Base-by-base conservation (phyloP, 805 yeast species). In the Teunomyces tritomae region DNA sequence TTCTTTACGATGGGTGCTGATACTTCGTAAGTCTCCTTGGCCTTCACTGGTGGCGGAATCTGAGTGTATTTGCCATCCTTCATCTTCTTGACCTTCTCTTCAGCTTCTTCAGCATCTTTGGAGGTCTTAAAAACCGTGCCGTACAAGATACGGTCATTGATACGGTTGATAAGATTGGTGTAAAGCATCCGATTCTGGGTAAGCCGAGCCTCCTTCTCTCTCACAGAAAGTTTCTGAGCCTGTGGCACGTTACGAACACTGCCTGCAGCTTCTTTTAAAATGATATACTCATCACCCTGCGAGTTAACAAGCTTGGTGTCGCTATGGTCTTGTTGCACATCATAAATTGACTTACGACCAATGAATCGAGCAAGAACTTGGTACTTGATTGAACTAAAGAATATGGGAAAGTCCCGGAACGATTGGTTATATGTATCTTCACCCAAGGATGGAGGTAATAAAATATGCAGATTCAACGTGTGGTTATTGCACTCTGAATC, bases 281-380 rank as follows among this genome's bases (percentile, higher is more conserved):
- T 70, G 28, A 70, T 63, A 49, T 63, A 71, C 55, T 72, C 77
- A 46, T 71, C 74, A 52, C 74, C 74, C 28, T 46, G 49, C 26
- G 66, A 57, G 50, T 68, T 68, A 43, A 66, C 61, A 47, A 67
- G 60, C 28, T 52, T 61, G 5, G 68, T 61, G 28, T 58, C 42
- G 10, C 43, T 45, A 8, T 46, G 51, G 29, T 14, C 17, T 28
- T 40, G 32, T 40, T 46, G 50, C 24, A 53, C 56, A 9, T 37
- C 40, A 56, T 67, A 69, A 26, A 57, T 55, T 9, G 68, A 62
- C 9, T 68, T 66, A 43, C 68, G 60, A 35, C 76, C 76, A 47
- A 72, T 65, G 48, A 71, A 65, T 51, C 73, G 62, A 4, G 69
- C 68, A 51, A 60, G 53, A 0, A 71, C 71, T 5, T 64, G 65